phyloP scores from a whole-genome alignment of 2,329 filamentous ascomycete genomes.

The Aspergillus tamarii region DNA sequence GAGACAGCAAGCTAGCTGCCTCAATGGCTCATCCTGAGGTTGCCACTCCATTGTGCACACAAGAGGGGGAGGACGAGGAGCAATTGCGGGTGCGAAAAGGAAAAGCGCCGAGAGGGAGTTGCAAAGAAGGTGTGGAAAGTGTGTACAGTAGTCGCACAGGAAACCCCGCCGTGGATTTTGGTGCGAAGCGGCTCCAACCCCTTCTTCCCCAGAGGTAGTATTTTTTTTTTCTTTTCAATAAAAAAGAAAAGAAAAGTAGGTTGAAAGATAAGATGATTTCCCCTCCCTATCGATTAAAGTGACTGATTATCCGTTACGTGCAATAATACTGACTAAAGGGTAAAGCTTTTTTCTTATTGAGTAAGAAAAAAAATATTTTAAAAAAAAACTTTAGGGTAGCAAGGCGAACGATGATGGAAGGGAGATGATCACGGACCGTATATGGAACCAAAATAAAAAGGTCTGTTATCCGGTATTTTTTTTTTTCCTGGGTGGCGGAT shows the following conservation, averaged over 20 bases:
- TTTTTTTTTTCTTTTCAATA: not conserved
- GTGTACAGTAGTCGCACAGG: conserved; percentile 23
- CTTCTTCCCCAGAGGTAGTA: conserved; percentile 13
- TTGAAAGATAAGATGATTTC: not conserved
- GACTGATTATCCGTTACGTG: not conserved
- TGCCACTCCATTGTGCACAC: conserved; percentile 78
- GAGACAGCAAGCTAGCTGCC: conserved; percentile 85
- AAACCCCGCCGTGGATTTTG: conserved; percentile 26
- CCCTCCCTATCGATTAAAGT: not conserved
- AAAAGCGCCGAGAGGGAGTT: conserved; percentile 13
- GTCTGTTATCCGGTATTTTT: not conserved
- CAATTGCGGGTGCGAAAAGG: conserved; percentile 15
- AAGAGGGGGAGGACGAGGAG: conserved; percentile 12
- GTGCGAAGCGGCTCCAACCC: conserved; percentile 22
- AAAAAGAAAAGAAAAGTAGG: not conserved
- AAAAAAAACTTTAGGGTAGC: not conserved
- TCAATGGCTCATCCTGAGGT: conserved; percentile 81
- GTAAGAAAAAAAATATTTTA: not conserved
- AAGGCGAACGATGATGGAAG: not conserved
- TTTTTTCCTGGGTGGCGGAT: not conserved
- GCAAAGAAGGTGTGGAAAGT: conserved; percentile 10
- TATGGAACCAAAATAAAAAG: not conserved
- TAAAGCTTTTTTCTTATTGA: not conserved
- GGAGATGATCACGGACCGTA: not conserved
- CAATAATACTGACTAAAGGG: not conserved